phyloP scores from a whole-genome alignment of 352 stramenopile species.

The Plasmopara viticola region DNA sequence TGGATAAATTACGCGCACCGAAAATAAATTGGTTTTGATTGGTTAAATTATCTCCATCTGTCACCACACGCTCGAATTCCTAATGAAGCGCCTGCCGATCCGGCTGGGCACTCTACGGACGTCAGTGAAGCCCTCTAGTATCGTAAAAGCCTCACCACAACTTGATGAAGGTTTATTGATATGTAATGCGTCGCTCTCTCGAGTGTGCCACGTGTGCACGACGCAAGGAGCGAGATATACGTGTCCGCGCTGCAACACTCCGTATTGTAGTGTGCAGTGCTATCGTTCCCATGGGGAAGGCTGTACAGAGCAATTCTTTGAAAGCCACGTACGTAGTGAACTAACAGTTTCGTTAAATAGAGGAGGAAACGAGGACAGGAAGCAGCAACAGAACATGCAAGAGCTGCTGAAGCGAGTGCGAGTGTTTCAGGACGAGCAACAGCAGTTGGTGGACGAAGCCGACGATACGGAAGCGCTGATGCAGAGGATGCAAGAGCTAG shows the following conservation, averaged over 20 bases:
- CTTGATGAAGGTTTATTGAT: conserved; percentile 5
- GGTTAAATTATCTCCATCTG: conserved; percentile 12
- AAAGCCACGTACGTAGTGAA: conserved; percentile 53
- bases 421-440: conserved; percentile 47
- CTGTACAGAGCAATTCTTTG: conserved; percentile 80
- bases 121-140: conserved; percentile 26
- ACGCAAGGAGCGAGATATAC: conserved; percentile 60
- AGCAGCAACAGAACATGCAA: conserved; percentile 32
- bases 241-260: conserved; percentile 72
- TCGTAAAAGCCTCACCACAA: conserved; percentile 3
- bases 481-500: conserved; percentile 43
- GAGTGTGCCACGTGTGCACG: conserved; percentile 67
- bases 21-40: conserved; percentile 19
- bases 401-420: conserved; percentile 47
- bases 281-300: conserved; percentile 60
- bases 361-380: conserved; percentile 20
- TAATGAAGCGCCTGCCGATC: conserved; percentile 58
- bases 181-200: conserved; percentile 28
- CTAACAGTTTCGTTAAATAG: conserved; percentile 34
- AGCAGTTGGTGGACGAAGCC: conserved; percentile 9
- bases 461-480: conserved; percentile 28
- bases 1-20: conserved; percentile 8
- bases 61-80: not conserved
- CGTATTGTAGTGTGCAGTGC: conserved; percentile 76
- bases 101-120: conserved; percentile 50